Evolutionary conservation across 2,329 filamentous ascomycete species (phyloP).

Genomic region (Calonectria pseudoturangicola): DNA sequence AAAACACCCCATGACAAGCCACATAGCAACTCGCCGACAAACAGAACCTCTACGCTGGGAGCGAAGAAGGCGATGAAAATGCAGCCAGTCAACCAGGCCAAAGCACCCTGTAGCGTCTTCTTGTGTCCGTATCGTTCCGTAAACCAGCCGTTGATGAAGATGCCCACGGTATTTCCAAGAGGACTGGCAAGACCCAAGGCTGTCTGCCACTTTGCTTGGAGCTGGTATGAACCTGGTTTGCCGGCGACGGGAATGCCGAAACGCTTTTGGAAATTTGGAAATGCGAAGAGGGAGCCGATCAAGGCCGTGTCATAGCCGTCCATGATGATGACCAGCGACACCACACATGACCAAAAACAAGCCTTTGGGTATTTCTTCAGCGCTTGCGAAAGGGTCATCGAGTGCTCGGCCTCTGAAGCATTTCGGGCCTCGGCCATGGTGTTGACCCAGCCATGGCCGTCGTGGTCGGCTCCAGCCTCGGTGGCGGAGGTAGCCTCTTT

Average conservation of each 20-base stretch:
- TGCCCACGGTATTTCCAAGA: slow-evolving; percentile 1
- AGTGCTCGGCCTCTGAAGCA: not conserved
- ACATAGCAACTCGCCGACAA: slow-evolving; percentile 10
- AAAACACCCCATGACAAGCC: slow-evolving; percentile 14
- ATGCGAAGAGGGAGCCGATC: not conserved
- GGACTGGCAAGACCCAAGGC: not conserved
- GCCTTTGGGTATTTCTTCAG: slow-evolving; percentile 14
- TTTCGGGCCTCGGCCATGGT: slow-evolving; percentile 15
- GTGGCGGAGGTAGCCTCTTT: not conserved
- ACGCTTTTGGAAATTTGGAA: slow-evolving; percentile 10
- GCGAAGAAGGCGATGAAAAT: slow-evolving; percentile 17
- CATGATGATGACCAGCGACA: slow-evolving; percentile 21
- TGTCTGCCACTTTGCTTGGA: slow-evolving; percentile 14
- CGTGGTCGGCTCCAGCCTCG: not conserved
- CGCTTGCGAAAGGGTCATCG: not conserved
- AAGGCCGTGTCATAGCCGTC: slow-evolving; percentile 20
- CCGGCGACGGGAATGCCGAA: not conserved
- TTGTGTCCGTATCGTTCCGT: not conserved
- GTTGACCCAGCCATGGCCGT: slow-evolving; percentile 11
- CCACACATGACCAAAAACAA: not conserved
- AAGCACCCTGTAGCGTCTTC: not conserved
- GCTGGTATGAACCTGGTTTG: slow-evolving; percentile 1
- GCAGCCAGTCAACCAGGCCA: not conserved
- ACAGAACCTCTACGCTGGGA: not conserved
- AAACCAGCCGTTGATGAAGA: not conserved